Conservation (phyloP, 2,329 filamentous ascomycete species). For the Penicillium hordei region DNA sequence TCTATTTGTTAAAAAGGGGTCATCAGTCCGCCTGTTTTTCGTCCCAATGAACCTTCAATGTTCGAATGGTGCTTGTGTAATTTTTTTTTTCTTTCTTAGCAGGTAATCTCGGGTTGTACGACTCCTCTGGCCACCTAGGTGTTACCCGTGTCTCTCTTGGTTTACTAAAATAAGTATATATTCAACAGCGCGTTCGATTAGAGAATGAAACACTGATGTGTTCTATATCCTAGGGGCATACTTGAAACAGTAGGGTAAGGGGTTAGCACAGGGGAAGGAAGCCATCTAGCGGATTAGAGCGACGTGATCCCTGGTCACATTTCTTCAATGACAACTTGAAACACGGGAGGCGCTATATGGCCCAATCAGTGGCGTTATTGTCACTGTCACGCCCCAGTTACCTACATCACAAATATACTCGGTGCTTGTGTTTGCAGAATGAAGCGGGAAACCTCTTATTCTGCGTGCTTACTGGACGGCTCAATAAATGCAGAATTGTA, state of each 20-base stretch:
- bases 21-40: too few species aligned
- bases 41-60: not conserved
- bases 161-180: not conserved
- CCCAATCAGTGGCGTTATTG: not conserved
- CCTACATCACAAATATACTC: not conserved
- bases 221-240: not conserved
- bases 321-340: conserved; percentile 7
- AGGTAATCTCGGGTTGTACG: not conserved
- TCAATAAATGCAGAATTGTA: not conserved
- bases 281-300: not conserved
- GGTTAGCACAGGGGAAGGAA: not conserved
- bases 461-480: not conserved
- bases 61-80: not conserved
- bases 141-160: not conserved
- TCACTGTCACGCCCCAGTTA: not conserved
- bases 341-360: not conserved
- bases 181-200: not conserved
- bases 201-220: not conserved
- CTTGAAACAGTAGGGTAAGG: not conserved
- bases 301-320: not conserved
- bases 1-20: not conserved
- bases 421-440: not conserved
- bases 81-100: not conserved
- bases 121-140: not conserved
- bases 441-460: not conserved